Evolutionary conservation across 78 protist genomes (phyloP).

Genomic region (Monocercomonoides exilis): DNA sequence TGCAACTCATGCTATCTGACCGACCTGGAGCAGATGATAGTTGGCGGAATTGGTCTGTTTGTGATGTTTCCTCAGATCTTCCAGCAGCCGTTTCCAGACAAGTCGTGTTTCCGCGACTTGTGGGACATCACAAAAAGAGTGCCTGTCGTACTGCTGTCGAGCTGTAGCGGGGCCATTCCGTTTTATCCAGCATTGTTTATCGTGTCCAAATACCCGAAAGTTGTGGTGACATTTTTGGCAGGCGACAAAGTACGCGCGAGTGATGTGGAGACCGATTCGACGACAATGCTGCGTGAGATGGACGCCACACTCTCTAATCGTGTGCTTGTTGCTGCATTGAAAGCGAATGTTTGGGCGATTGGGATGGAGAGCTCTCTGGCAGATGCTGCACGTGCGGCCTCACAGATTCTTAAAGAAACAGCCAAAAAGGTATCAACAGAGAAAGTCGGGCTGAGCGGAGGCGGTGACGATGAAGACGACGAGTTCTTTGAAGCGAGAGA

Average conservation of each 20-base stretch:
- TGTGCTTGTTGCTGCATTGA: background rate
- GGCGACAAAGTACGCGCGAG: too few relatives aligned
- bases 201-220: background rate
- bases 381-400: background rate
- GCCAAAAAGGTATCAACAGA: background rate
- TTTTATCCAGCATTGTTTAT: background rate
- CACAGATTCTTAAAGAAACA: too few relatives aligned
- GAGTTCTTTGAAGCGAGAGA: too few relatives aligned
- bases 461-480: background rate
- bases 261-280: too few relatives aligned
- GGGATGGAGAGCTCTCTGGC: background rate
- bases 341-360: background rate
- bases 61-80: background rate
- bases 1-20: background rate
- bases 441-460: background rate
- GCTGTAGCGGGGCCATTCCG: background rate
- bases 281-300: background rate
- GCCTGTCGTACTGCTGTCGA: background rate
- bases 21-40: background rate
- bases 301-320: background rate
- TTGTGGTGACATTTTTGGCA: background rate
- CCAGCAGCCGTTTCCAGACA: background rate
- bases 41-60: background rate
- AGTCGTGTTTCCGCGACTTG: background rate
- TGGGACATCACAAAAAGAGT: background rate